Base-by-base conservation (phyloP, 192 early-diverging fungal genomes). In the Mortierella alpina region DNA sequence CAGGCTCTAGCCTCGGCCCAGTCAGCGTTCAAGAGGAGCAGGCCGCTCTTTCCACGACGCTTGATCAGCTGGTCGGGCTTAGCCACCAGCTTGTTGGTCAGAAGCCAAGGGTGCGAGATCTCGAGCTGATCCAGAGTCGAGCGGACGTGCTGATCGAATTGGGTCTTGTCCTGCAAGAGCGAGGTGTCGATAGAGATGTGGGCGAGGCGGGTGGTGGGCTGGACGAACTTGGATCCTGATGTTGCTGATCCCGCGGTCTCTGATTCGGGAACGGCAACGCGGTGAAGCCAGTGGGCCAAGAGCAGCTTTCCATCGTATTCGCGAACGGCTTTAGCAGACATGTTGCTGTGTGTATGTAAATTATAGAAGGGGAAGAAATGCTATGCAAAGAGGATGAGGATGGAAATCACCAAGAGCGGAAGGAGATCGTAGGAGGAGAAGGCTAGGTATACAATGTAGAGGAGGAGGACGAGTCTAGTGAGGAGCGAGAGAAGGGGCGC, bases 31-130 rank as follows among this genome's bases (percentile, higher is more conserved):
- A 99, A 91, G 56, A 94, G 90, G 23, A 99, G 83, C 46, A 99
- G 88, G 62, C 97, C 97, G 70, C 94, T 92, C 90, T 99, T 99
- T 15, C 97, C 97, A 62, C 97, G 88, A 72, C 97, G 93, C 89
- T 99, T 99, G 90, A 99, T 98, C 60, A 99, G 88, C 86, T 98
- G 96, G 83, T 99, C 97, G 39, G 97, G 97, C 88, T 99, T 99
- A 83, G 92, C 96, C 55, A 99, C 97, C 61, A 97, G 90, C 82
- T 95, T 96, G 44, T 85, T 85, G 52, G 90, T 89, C 72, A 89
- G 61, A 59, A 97, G 83, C 96, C 96, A 99, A 41, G 95, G 94
- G 88, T 97, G 88, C 31, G 85, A 86, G 51, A 83, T 82, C 86
- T 96, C 96, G 23, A 92, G 87, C 49, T 85, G 83, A 65, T 87